Base-by-base conservation (phyloP, 768 basidiomycete species). In the Suillus bovinus region DNA sequence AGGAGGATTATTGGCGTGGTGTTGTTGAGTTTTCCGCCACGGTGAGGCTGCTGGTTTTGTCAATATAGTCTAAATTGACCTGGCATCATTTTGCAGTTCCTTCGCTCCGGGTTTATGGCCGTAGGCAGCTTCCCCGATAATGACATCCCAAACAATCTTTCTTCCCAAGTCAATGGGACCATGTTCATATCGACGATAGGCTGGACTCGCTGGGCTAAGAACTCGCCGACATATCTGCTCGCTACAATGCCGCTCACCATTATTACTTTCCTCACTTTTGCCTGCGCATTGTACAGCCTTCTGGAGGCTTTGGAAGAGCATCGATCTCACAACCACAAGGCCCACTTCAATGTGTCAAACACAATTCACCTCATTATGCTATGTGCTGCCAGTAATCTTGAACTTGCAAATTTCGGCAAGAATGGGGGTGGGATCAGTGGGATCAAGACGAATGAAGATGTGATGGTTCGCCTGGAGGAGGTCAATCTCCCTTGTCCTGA, bases 1-100 rank as follows among this genome's bases (percentile, higher is more conserved):
- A 55, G 60, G 52, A 61, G 14, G 39, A 44, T 31, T 61, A 55
- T 33, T 61, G 60, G 60, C 60, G 60, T n/a, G 60, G 60, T 53
- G 50, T 61, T 29, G 60, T 61, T 10, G 60, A 61, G 9, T 61
- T 61, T 34, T 53, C 60, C 31, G 39, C 60, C 22, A 61, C 52
- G 20, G 60, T 61, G 29, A 61, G 50, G 7, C 39, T 22, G 22
- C 38, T 36, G 17, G 7, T 22, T 20, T 27, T 8, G 7, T 17
- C 14, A 5, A 22, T 22, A 16, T 11, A 27, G 14, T 10, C 20
- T 7, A 33, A 13, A 24, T 36, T 57, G 58, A 41, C 34, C 7
- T 31, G 14, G 20, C 16, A 46, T 29, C 5, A 42, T 9, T 22
- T 39, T 16, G 22, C 42, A 61, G 60, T 61, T 61, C 39, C 52